Percentiles rank a stretch among this genome's conserved stretches.
These are phyloP conservation scores for Apiotrichum brassicae DNA, from an alignment of 1,284 basidiomycete genomes.

Conservation along the genomic window DNA sequence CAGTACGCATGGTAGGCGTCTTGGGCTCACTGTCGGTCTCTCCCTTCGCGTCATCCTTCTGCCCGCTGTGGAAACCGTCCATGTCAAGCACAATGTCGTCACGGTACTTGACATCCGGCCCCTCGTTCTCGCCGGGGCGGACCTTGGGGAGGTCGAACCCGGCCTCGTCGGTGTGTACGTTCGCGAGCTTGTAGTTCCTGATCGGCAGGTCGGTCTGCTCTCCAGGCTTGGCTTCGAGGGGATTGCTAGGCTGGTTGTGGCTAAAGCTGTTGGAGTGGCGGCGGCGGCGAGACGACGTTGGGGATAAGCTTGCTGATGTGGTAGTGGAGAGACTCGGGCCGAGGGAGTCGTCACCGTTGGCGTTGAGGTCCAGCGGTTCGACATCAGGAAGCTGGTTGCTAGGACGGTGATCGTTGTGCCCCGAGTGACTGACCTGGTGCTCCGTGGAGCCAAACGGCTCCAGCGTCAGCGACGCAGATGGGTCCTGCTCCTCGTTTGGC, in stretches of 20 bases:
- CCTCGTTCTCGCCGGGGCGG: slow-evolving; percentile 51
- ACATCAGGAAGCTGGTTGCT: slow-evolving; percentile 28
- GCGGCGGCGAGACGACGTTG: neutral
- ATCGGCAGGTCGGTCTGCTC: slow-evolving; percentile 23
- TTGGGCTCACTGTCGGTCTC: neutral
- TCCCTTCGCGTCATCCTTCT: neutral
- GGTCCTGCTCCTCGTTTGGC: neutral
- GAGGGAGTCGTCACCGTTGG: neutral
- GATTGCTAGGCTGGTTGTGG: slow-evolving; percentile 29
- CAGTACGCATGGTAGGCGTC: neutral
- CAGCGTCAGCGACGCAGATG: slow-evolving; percentile 23
- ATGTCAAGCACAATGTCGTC: slow-evolving; percentile 52
- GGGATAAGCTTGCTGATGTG: neutral
- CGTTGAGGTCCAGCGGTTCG: slow-evolving; percentile 46
- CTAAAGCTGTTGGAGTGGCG: neutral
- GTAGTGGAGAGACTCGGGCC: neutral
- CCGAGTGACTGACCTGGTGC: slow-evolving; percentile 19
- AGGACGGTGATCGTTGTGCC: slow-evolving; percentile 9
- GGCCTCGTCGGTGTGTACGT: slow-evolving; percentile 36
- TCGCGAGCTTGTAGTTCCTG: slow-evolving; percentile 22
- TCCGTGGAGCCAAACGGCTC: slow-evolving; percentile 44
- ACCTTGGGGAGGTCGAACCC: slow-evolving; percentile 55
- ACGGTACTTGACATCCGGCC: slow-evolving; percentile 62
- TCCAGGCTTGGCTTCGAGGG: slow-evolving; percentile 27
- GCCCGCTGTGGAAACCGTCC: slow-evolving; percentile 47